Conservation (phyloP, 2,329 filamentous ascomycete genomes). For the Fusarium chuoi region DNA sequence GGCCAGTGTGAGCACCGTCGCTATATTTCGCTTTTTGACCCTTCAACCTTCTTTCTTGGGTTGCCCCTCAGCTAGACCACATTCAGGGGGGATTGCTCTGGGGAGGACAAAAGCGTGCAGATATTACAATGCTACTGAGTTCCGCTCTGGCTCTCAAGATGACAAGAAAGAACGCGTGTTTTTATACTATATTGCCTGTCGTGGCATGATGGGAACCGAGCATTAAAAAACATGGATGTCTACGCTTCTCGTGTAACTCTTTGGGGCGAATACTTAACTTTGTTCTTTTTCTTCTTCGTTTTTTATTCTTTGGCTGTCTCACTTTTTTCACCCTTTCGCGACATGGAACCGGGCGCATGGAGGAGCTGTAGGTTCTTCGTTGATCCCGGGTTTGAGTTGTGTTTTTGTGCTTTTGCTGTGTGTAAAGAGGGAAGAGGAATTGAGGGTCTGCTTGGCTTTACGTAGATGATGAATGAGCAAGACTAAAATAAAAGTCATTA, state of each 20-base stretch:
- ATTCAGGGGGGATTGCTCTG: not conserved
- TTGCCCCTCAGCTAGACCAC: conserved; percentile 30
- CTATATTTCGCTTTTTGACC: conserved; percentile 18
- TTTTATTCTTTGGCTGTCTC: conserved; percentile 12
- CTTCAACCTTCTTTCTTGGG: conserved; percentile 30
- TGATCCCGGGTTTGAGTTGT: conserved; percentile 24
- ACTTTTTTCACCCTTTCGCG: not conserved
- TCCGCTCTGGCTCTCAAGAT: conserved; percentile 10
- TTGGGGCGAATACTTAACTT: conserved; percentile 30
- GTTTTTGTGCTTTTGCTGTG: conserved; percentile 12
- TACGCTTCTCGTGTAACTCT: conserved; percentile 43
- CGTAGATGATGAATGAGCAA: conserved; percentile 47
- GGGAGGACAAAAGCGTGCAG: conserved; percentile 15
- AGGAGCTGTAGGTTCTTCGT: conserved; percentile 22
- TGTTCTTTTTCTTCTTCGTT: conserved; percentile 28
- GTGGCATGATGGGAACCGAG: conserved; percentile 8
- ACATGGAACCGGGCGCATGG: conserved; percentile 17
- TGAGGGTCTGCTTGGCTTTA: conserved; percentile 40
- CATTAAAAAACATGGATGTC: conserved; percentile 34
- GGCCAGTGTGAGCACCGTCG: conserved; percentile 13
- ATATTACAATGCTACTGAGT: conserved; percentile 33
- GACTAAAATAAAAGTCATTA: conserved; percentile 45
- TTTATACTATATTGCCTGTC: conserved; percentile 19
- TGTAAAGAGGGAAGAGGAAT: conserved; percentile 13
- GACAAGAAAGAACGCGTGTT: not conserved